phyloP scores from a whole-genome alignment of 2,329 filamentous ascomycete species.

The Pseudocercospora cruenta region DNA sequence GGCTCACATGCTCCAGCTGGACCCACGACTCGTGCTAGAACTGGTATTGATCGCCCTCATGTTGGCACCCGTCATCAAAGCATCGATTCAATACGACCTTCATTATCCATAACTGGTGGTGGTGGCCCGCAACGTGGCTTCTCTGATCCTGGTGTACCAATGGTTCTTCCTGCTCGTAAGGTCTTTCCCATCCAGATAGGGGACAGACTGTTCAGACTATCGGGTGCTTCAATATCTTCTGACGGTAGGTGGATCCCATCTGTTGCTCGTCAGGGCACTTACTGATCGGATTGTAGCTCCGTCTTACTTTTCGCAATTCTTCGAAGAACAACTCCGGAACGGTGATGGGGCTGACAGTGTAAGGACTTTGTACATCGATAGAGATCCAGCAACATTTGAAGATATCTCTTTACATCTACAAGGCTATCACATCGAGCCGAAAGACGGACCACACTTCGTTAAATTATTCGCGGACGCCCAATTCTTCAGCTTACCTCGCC shows the following conservation, averaged over 20 bases:
- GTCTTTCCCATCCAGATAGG: constrained; percentile 74
- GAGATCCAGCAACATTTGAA: constrained; percentile 83
- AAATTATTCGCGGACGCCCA: constrained; percentile 92
- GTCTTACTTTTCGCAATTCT: constrained; percentile 95
- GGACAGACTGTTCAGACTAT: constrained; percentile 68
- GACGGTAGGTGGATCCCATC: constrained; percentile 60
- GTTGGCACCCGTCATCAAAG: constrained; percentile 7
- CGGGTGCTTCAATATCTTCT: constrained; percentile 70
- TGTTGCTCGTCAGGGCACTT: background rate
- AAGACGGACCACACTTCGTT: constrained; percentile 84
- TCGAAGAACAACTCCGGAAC: constrained; percentile 75
- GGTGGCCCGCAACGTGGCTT: constrained; percentile 17
- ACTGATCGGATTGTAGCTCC: constrained; percentile 70
- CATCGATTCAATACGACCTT: constrained; percentile 13
- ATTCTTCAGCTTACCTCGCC: constrained; percentile 85
- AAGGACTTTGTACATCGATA: constrained; percentile 90
- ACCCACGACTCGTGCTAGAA: constrained; percentile 11
- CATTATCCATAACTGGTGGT: constrained; percentile 9
- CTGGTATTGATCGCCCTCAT: constrained; percentile 12
- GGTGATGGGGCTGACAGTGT: constrained; percentile 64
- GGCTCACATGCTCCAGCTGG: constrained; percentile 17
- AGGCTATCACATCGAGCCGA: constrained; percentile 83
- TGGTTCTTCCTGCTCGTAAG: constrained; percentile 68
- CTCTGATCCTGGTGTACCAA: constrained; percentile 25
- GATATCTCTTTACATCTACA: constrained; percentile 91